Base-by-base conservation (phyloP, 768 basidiomycete species). In the Podaxis rugospora region DNA sequence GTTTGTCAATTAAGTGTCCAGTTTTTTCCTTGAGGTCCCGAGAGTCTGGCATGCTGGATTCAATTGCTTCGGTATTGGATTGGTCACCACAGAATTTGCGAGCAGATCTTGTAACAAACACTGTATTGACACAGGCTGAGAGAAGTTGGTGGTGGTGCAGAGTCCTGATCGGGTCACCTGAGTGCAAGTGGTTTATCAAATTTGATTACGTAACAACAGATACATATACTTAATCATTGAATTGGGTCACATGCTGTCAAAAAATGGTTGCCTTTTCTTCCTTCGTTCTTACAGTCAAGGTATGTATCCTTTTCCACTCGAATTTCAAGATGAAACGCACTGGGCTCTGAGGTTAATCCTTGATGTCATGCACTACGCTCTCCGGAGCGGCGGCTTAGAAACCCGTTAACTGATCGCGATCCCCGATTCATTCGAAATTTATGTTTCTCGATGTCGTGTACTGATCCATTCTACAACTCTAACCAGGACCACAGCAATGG, bases 241-340 rank as follows among this genome's bases (percentile, higher is more conserved):
- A 13, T 46, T 32, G 18, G 28, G 5, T 54, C 59, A 39, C 44
- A 37, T 46, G 51, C 21, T 27, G 59, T 55, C 59, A 54, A 55
- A 54, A 42, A 47, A 47, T 36, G 51, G 4, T 36, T 27, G 25
- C 16, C 57, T 28, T 18, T 40, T 50, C 37, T 47, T 42, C 32
- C 44, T 53, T 40, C 11, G 23, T n/a, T n/a, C 13, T 18, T 28
- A 16, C 11, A n/a, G 55, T 16, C 16, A 59, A 64, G 60, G 63
- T 64, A 46, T 40, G 65, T 63, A 55, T 59, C 39, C 40, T 2
- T 9, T 28, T 18, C 44, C 28, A 14, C 57, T 61, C 66, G 57
- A 49, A 51, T 49, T 60, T 59, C n/a, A 36, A 59, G 81, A 84
- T 77, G 81, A 84, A 83, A 76, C 66, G 82, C 82, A 83, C 82